Evolutionary conservation across 2,329 filamentous ascomycete species (phyloP).

Genomic region (Penicillium sp.): DNA sequence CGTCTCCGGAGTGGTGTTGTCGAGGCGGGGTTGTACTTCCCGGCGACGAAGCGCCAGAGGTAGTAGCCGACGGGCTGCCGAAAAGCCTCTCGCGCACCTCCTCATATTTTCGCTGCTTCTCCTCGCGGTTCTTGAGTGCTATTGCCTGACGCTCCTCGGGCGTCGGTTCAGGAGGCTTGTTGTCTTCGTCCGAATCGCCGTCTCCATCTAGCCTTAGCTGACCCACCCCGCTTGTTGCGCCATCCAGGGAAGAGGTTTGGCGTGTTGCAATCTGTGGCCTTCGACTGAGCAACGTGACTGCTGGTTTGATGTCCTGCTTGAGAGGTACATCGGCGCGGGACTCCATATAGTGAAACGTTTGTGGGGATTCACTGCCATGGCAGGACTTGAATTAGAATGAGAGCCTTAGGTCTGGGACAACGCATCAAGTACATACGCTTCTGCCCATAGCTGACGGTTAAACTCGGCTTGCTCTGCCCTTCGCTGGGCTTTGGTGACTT

Average conservation of each 20-base stretch:
- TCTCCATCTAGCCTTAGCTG: conserved; percentile 48
- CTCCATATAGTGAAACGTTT: conserved; percentile 70
- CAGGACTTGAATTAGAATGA: conserved; percentile 6
- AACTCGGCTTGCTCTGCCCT: conserved; percentile 73
- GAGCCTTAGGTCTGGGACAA: neutral
- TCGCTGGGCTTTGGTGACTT: conserved; percentile 68
- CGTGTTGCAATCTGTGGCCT: conserved; percentile 64
- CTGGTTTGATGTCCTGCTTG: conserved; percentile 68
- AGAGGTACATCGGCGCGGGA: conserved; percentile 58
- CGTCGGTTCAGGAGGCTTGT: conserved; percentile 58
- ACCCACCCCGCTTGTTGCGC: conserved; percentile 40
- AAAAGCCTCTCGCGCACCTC: conserved; percentile 85
- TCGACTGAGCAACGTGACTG: conserved; percentile 77
- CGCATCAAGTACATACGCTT: conserved; percentile 56
- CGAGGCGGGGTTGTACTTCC: conserved; percentile 58
- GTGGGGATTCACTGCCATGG: conserved; percentile 59
- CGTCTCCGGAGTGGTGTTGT: conserved; percentile 29
- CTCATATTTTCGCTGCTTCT: conserved; percentile 85
- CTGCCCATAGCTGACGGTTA: conserved; percentile 82
- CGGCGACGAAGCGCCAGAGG: conserved; percentile 56
- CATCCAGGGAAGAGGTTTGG: conserved; percentile 45
- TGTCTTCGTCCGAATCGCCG: conserved; percentile 62
- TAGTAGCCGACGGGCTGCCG: conserved; percentile 49
- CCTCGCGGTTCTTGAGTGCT: conserved; percentile 72
- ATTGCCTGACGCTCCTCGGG: conserved; percentile 72